phyloP scores from a whole-genome alignment of 2,329 filamentous ascomycete species.

The Dothistroma septosporum region DNA sequence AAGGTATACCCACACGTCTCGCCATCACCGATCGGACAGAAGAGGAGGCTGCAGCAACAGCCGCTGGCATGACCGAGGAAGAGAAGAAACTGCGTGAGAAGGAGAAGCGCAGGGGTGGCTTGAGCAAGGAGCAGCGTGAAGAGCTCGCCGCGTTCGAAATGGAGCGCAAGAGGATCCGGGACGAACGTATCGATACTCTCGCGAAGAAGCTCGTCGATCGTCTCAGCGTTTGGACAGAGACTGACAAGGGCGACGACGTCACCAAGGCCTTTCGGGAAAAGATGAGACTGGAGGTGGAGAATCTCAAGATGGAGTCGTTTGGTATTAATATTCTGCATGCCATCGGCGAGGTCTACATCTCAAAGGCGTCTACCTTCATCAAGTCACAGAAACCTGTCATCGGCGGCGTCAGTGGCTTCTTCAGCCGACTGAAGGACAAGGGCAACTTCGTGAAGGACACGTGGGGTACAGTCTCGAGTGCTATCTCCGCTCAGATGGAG shows the following conservation, averaged over 20 bases:
- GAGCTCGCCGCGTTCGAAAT: constrained; percentile 83
- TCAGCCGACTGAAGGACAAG: constrained; percentile 91
- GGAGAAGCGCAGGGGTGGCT: constrained; percentile 81
- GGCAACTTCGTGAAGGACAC: constrained; percentile 95
- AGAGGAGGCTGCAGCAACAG: constrained; percentile 64
- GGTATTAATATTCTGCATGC: constrained; percentile 94
- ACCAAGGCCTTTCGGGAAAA: constrained; percentile 90
- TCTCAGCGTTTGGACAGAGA: constrained; percentile 94
- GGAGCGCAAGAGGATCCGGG: constrained; percentile 75
- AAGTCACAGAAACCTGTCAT: constrained; percentile 91
- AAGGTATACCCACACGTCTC: constrained; percentile 69
- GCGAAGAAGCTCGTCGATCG: constrained; percentile 82
- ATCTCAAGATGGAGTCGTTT: constrained; percentile 98
- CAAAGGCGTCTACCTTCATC: constrained; percentile 80
- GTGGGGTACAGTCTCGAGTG: constrained; percentile 94
- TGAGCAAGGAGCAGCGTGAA: constrained; percentile 89
- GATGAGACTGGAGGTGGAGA: constrained; percentile 90
- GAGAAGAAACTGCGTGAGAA: constrained; percentile 73
- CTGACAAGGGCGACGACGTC: constrained; percentile 80
- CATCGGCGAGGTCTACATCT: constrained; percentile 84
- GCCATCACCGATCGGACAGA: constrained; percentile 86
- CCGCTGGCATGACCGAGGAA: constrained; percentile 63
- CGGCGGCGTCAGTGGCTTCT: constrained; percentile 84
- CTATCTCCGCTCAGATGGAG: constrained; percentile 94
- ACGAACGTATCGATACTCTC: constrained; percentile 84